Percentiles rank a stretch among this genome's conserved stretches.
Conservation (phyloP, 1,284 basidiomycete genomes). For the Irpex lacteus region DNA sequence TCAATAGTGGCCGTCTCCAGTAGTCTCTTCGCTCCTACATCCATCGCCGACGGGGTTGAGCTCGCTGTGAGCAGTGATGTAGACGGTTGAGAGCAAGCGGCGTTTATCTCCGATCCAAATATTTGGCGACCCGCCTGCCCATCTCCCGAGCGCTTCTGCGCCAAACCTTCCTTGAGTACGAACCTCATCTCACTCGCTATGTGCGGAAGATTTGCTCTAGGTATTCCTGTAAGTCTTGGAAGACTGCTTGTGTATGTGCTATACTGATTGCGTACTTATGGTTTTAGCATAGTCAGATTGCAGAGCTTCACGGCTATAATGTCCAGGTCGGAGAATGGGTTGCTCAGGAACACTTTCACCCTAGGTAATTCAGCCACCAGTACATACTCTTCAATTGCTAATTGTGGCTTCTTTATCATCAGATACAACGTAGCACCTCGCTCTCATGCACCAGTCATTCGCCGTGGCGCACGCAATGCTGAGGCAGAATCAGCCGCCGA, state of each 20-base stretch:
- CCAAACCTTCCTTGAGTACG: neutral
- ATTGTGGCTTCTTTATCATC: neutral
- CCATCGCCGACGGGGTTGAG: conserved; percentile 20
- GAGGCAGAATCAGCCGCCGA: neutral
- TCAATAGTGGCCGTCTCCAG: conserved; percentile 65
- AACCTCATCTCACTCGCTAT: conserved; percentile 28
- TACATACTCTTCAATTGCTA: too few relatives aligned
- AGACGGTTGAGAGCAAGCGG: neutral
- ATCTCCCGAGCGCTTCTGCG: neutral
- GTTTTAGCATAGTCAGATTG: conserved; percentile 35
- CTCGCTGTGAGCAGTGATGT: conserved; percentile 4
- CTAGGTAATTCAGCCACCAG: conserved; percentile 24
- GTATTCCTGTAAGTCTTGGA: conserved; percentile 39
- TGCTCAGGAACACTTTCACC: conserved; percentile 54
- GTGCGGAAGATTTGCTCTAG: conserved; percentile 66
- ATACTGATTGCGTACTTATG: neutral
- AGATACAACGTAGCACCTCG: conserved; percentile 73
- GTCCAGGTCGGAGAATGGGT: conserved; percentile 60
- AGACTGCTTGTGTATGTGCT: neutral
- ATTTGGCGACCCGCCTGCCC: neutral
- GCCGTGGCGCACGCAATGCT: conserved; percentile 26
- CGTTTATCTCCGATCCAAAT: neutral
- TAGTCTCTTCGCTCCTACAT: conserved; percentile 36
- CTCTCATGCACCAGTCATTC: conserved; percentile 64
- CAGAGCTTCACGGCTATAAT: conserved; percentile 39